A percentile compares a stretch with the other conserved stretches of the same genome.
Conservation (phyloP, 129 eudicot genomes). For the Flaveria ramosissima region DNA sequence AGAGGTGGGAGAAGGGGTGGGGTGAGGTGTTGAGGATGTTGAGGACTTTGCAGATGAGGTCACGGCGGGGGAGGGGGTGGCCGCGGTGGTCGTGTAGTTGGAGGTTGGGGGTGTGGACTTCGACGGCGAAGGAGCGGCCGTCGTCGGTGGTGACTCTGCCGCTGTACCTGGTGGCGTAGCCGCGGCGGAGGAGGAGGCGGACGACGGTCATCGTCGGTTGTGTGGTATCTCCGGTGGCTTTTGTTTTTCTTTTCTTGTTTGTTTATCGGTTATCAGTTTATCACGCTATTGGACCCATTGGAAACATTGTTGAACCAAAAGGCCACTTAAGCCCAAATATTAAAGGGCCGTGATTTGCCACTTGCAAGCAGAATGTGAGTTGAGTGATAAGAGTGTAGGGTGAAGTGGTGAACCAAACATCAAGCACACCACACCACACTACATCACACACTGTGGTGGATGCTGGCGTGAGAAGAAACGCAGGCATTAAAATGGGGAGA, state of each 20-base stretch:
- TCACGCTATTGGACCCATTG: too few species aligned
- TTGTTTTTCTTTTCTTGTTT: neutral
- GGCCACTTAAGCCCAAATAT: too few species aligned
- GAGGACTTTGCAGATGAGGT: constrained; percentile 65
- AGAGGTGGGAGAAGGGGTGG: constrained; percentile 57
- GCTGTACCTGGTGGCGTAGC: constrained; percentile 87
- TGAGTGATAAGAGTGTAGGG: too few species aligned
- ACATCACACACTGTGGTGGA: too few species aligned
- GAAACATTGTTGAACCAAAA: too few species aligned
- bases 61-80: constrained; percentile 82
- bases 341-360: too few species aligned
- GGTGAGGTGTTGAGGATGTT: constrained; percentile 56
- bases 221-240: neutral
- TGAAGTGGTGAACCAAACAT: too few species aligned
- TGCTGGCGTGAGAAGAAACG: too few species aligned
- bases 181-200: constrained; percentile 52
- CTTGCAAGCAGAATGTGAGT: too few species aligned
- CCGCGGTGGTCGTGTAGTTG: constrained; percentile 60
- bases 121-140: constrained; percentile 63
- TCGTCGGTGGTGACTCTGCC: constrained; percentile 55
- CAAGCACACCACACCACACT: too few species aligned
- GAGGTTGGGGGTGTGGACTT: constrained; percentile 50
- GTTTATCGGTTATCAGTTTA: too few species aligned
- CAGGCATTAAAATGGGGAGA: too few species aligned
- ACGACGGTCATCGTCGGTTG: constrained; percentile 19